phyloP scores from a whole-genome alignment of 2,329 filamentous ascomycete species.

The Penicillium sp. region DNA sequence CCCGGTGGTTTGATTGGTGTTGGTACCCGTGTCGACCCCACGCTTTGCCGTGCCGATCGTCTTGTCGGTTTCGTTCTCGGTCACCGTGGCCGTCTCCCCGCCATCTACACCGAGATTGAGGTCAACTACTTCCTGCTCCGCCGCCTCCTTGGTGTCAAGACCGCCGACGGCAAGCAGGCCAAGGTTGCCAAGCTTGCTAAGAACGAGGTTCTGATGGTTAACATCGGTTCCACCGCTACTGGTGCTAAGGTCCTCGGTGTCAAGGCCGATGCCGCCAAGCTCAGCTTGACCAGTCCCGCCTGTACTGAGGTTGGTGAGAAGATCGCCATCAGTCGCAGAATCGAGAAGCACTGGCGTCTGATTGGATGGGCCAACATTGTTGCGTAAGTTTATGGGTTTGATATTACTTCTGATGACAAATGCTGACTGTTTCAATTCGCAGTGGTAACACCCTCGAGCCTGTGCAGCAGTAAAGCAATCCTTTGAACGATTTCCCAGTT shows the following conservation, averaged over 20 bases:
- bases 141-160: slow-evolving; percentile 92
- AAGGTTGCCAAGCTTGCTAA: slow-evolving; percentile 98
- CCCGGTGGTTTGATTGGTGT: slow-evolving; percentile 98
- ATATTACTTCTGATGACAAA: neutral
- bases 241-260: slow-evolving; percentile 97
- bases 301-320: slow-evolving; percentile 98
- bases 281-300: slow-evolving; percentile 86
- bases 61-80: slow-evolving; percentile 97
- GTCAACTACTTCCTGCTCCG: slow-evolving; percentile 99
- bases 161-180: slow-evolving; percentile 96
- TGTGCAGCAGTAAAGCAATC: slow-evolving; percentile 38
- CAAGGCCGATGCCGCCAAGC: slow-evolving; percentile 95
- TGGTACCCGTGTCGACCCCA: slow-evolving; percentile 94
- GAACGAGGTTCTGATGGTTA: slow-evolving; percentile 99
- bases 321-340: slow-evolving; percentile 92
- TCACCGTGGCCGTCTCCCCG: slow-evolving; percentile 86
- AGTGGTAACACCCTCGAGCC: slow-evolving; percentile 52
- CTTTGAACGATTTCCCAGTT: slow-evolving; percentile 20
- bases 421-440: slow-evolving; percentile 10
- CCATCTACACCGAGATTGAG: slow-evolving; percentile 97
- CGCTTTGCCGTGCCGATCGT: slow-evolving; percentile 97
- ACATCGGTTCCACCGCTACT: slow-evolving; percentile 96
- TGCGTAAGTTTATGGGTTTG: slow-evolving; percentile 41
- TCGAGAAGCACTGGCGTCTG: slow-evolving; percentile 98
- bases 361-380: slow-evolving; percentile 88